phyloP scores from a whole-genome alignment of 768 basidiomycete species.

The Leccinum disarticulatum region DNA sequence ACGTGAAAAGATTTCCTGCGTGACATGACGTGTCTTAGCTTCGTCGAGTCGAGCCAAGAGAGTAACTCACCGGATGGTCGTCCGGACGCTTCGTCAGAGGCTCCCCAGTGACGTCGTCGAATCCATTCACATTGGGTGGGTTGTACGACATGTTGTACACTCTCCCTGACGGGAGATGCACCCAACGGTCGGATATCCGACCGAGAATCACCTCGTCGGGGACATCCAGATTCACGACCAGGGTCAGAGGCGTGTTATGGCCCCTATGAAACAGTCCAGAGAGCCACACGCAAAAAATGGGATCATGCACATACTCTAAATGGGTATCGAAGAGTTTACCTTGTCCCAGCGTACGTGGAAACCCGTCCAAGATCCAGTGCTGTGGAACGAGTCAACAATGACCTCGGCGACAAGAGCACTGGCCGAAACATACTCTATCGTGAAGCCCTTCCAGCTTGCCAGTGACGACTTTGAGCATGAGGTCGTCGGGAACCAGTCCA shows the following conservation, averaged over 20 bases:
- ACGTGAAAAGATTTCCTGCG: constrained; percentile 73
- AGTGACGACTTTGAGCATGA: constrained; percentile 76
- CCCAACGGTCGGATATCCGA: constrained; percentile 88
- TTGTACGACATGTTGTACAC: constrained; percentile 92
- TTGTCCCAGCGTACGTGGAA: constrained; percentile 87
- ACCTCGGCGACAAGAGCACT: background rate
- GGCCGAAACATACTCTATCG: constrained; percentile 51
- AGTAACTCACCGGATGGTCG: constrained; percentile 75
- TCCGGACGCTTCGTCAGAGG: constrained; percentile 85
- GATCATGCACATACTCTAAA: constrained; percentile 51
- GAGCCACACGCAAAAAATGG: background rate
- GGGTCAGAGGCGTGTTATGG: constrained; percentile 64
- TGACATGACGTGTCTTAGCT: background rate
- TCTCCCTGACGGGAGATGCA: constrained; percentile 84
- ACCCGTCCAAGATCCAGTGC: constrained; percentile 94
- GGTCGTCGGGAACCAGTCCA: constrained; percentile 72
- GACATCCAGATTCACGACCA: constrained; percentile 88
- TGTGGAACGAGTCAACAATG: constrained; percentile 27
- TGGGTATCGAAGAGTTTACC: constrained; percentile 75
- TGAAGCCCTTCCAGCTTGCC: constrained; percentile 65
- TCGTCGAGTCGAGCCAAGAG: background rate
- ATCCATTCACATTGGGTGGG: constrained; percentile 72
- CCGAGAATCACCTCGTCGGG: constrained; percentile 81
- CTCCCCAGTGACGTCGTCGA: constrained; percentile 87
- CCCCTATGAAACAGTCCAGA: constrained; percentile 40